Base-by-base conservation (phyloP, 75 land plant genomes). In the Isoetes taiwanensis region DNA sequence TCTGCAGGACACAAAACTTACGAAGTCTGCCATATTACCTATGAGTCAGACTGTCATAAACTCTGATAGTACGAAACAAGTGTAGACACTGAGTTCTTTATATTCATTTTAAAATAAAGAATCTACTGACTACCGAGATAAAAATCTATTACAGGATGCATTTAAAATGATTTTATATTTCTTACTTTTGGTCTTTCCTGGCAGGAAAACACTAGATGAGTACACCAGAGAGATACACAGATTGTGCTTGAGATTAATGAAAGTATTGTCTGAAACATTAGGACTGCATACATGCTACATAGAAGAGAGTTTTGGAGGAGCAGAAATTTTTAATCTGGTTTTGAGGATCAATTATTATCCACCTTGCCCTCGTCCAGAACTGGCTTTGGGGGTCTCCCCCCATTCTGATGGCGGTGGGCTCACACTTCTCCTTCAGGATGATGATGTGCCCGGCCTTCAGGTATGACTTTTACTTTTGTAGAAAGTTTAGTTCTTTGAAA, bases 331-430 rank as follows among this genome's bases (percentile, higher is more conserved):
- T n/a, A 50, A 66, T 39, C 80, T 71, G 20, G 62, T 70, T 33
- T 17, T 70, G 55, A 28, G 58, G 1, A 43, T 76, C 0, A 81
- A 85, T 32, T 64, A 72, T 34, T 82, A 85, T 37, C 86, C 86
- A 1, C 72, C 72, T 9, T 85, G 85, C 65, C 90, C 86, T 0
- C 72, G 78, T 31, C 90, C 90, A 2, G 67, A 75, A 8, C 59
- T 76, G n/a, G 76, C 85, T 25, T 32, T 78, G 50, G 90, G 86
- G 6, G 27, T 82, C 30, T 50, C 63, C 4, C 58, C 69, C 1
- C 90, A 81, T 38, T 35, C 72, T n/a, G 86, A 81, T 31, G 71
- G 59, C 20, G 65, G 54, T 5, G 59, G 66, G 19, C 52, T 85
- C 11, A 76, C 80, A 2, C 20, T 85, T 30, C 63, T 85, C 9